Conservation (phyloP, 352 stramenopile species). For the Pythium aquatile region DNA sequence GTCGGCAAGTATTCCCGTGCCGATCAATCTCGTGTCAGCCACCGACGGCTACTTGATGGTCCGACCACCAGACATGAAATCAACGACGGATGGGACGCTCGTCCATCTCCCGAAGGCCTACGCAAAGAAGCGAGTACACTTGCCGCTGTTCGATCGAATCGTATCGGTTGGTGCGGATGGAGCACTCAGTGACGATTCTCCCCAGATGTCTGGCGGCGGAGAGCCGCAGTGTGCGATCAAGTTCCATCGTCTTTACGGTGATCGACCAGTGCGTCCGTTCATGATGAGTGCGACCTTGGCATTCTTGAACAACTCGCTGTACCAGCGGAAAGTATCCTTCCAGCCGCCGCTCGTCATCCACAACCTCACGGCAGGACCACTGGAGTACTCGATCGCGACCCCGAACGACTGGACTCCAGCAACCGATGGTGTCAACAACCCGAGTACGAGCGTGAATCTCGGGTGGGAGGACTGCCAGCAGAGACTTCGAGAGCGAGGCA, state of each 20-base stretch:
- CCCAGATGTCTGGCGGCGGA: constrained; percentile 7
- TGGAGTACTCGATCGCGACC: constrained; percentile 76
- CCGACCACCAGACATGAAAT: constrained; percentile 61
- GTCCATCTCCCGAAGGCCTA: constrained; percentile 58
- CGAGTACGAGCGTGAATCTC: constrained; percentile 38
- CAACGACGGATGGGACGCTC: constrained; percentile 19
- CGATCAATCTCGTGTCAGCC: constrained; percentile 68
- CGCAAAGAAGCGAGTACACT: constrained; percentile 66
- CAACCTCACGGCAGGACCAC: constrained; percentile 65
- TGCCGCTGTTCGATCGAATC: constrained; percentile 64
- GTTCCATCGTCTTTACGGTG: constrained; percentile 72
- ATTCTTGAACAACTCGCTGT: constrained; percentile 51
- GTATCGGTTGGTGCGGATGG: constrained; percentile 6
- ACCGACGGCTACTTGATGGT: constrained; percentile 75
- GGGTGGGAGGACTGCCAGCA: constrained; percentile 79
- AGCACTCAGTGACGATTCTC: constrained; percentile 4
- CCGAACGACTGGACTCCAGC: constrained; percentile 67
- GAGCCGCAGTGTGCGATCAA: constrained; percentile 55
- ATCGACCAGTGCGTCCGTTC: constrained; percentile 77
- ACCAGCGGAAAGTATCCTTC: constrained; percentile 76
- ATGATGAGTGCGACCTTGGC: constrained; percentile 72
- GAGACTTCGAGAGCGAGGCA: constrained; percentile 73
- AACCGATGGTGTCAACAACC: constrained; percentile 37
- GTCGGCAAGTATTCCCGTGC: constrained; percentile 61
- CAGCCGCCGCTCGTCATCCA: constrained; percentile 77